Evolutionary conservation across 805 yeast species (phyloP).

Genomic region (Candida rishiriensis): DNA sequence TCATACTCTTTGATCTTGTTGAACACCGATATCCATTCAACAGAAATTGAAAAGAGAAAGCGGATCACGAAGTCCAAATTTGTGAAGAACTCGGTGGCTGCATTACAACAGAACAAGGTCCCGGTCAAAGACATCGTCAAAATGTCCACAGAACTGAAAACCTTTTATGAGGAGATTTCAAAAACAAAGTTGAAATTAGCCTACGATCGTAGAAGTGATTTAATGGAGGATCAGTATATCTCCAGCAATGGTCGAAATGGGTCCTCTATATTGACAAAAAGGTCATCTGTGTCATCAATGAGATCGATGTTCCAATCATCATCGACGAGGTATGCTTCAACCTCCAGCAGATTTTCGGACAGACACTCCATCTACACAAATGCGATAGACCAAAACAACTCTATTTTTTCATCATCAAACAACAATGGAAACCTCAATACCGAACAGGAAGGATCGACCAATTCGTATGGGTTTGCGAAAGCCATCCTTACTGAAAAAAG

Average conservation of each 20-base stretch:
- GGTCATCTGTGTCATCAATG: constrained; percentile 8
- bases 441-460: not conserved
- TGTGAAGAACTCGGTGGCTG: constrained; percentile 45
- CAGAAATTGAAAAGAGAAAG: constrained; percentile 33
- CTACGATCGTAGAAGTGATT: no score
- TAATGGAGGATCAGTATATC: not conserved
- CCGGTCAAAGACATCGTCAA: constrained; percentile 18
- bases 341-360: constrained; percentile 1
- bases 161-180: constrained; percentile 40
- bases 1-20: constrained; percentile 67
- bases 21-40: constrained; percentile 73
- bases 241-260: not conserved
- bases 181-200: constrained; percentile 28
- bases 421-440: not conserved
- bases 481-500: constrained; percentile 23
- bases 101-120: constrained; percentile 33
- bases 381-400: constrained; percentile 1
- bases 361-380: constrained; percentile 9
- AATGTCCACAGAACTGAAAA: constrained; percentile 36
- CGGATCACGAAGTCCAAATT: constrained; percentile 41
- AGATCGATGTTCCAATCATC: constrained; percentile 1
- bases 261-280: constrained; percentile 1
- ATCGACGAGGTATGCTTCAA: not conserved
- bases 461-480: constrained; percentile 24
- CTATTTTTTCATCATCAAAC: constrained; percentile 1